A percentile compares a stretch with the other conserved stretches of the same genome.
Evolutionary conservation across 164 flowering plant genomes (phyloP).

Genomic region (Saururus chinensis): DNA sequence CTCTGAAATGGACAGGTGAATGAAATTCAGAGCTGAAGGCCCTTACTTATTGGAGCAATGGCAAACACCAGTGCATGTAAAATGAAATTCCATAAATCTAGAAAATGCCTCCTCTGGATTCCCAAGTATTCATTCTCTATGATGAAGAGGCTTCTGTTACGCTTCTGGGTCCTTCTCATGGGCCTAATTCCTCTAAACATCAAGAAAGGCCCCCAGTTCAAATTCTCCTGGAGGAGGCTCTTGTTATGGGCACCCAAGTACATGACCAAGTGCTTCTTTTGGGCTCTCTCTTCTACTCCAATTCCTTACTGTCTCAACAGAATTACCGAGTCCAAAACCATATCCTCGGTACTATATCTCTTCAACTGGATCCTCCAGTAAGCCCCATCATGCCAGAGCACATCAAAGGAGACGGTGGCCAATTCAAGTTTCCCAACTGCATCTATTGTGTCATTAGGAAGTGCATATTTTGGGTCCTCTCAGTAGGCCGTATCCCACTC

Average conservation of each 20-base stretch:
- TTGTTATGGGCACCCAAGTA: neutral
- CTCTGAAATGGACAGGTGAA: neutral
- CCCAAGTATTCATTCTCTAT: neutral
- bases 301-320: neutral
- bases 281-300: neutral
- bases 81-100: neutral
- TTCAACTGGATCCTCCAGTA: neutral
- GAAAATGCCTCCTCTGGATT: neutral
- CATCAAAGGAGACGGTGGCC: neutral
- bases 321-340: neutral
- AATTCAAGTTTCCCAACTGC: neutral
- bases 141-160: neutral
- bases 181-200: neutral
- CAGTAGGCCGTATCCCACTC: constrained; percentile 47
- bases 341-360: neutral
- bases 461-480: constrained; percentile 25
- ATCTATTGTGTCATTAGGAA: constrained; percentile 14
- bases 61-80: neutral
- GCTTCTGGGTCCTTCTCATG: neutral
- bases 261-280: neutral
- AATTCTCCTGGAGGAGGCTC: neutral
- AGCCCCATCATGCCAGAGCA: neutral
- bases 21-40: neutral
- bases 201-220: neutral
- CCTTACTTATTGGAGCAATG: neutral